Conservation (phyloP, 495 filamentous ascomycete genomes). For the Ramalina peruviana region DNA sequence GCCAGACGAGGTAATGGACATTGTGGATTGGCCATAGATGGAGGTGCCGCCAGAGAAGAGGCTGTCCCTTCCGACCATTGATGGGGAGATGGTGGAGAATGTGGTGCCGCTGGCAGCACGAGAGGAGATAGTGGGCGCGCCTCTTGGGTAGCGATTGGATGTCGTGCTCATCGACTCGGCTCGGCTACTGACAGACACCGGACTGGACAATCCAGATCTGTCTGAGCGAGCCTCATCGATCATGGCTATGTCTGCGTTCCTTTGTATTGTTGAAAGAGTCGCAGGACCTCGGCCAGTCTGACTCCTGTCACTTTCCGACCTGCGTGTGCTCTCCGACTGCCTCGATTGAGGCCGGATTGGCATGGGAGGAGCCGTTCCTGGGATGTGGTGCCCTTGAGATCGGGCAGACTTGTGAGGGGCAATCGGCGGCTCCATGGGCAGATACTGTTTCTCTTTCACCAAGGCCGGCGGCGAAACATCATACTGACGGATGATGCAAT, state of each 20-base stretch:
- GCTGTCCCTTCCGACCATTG: constrained; percentile 17
- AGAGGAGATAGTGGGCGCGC: constrained; percentile 21
- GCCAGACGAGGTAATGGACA: constrained; percentile 51
- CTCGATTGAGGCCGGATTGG: constrained; percentile 4
- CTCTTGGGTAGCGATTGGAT: constrained; percentile 24
- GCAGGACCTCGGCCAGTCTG: constrained; percentile 6
- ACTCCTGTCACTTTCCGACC: too few species aligned
- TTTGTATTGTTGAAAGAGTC: constrained; percentile 20
- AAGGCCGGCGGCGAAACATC: constrained; percentile 72
- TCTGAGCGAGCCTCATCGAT: constrained; percentile 35
- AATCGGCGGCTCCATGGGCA: constrained; percentile 59
- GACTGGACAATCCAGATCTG: constrained; percentile 45
- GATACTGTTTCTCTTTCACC: constrained; percentile 73
- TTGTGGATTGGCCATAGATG: constrained; percentile 28
- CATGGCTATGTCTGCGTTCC: constrained; percentile 29
- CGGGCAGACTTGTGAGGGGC: constrained; percentile 15
- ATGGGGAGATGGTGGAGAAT: constrained; percentile 18
- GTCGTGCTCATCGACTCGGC: constrained; percentile 47
- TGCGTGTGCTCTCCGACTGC: constrained; percentile 1
- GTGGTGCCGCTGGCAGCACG: constrained; percentile 32
- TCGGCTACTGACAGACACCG: constrained; percentile 47
- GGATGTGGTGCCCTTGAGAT: constrained; percentile 7
- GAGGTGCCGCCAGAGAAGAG: constrained; percentile 17
- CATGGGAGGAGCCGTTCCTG: constrained; percentile 16
- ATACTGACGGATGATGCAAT: constrained; percentile 86